These are phyloP conservation scores for Annulohypoxylon truncatum DNA, from an alignment of 2,329 filamentous ascomycete genomes.

Conservation along the genomic window DNA sequence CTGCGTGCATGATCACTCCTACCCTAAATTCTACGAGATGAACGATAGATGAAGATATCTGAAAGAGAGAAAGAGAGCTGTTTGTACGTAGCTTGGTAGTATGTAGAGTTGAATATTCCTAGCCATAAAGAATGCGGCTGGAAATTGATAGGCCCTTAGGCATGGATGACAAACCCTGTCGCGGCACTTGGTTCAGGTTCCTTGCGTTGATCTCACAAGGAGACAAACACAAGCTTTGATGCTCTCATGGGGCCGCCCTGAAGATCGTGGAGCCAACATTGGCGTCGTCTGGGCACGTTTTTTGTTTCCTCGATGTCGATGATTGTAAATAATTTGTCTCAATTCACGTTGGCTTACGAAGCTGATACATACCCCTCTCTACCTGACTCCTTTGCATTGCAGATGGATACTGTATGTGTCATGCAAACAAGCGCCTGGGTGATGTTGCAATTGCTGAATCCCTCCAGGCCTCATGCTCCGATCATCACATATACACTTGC, in stretches of 20 bases:
- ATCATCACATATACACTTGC: neutral
- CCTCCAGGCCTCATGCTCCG: conserved; percentile 4
- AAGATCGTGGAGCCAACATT: neutral
- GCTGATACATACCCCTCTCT: neutral
- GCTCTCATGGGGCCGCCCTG: neutral
- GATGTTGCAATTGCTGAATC: conserved; percentile 20
- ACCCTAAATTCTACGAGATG: neutral
- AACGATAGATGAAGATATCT: neutral
- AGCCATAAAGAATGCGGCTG: neutral
- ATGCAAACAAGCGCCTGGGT: conserved; percentile 14
- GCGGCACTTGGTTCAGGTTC: neutral
- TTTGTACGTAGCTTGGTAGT: neutral
- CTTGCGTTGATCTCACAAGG: neutral
- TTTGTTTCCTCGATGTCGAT: neutral
- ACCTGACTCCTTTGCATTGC: conserved; percentile 5
- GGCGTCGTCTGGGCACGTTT: neutral
- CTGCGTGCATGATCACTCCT: neutral
- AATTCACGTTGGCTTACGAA: neutral
- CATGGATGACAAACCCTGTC: conserved; percentile 3
- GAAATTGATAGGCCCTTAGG: neutral
- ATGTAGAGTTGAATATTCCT: neutral
- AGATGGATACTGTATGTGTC: conserved; percentile 9
- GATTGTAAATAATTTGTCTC: neutral
- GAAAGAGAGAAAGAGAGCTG: neutral
- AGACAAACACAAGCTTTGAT: neutral